Evolutionary conservation across 163 green algal species (phyloP).

Genomic region (Scenedesmus sp.): DNA sequence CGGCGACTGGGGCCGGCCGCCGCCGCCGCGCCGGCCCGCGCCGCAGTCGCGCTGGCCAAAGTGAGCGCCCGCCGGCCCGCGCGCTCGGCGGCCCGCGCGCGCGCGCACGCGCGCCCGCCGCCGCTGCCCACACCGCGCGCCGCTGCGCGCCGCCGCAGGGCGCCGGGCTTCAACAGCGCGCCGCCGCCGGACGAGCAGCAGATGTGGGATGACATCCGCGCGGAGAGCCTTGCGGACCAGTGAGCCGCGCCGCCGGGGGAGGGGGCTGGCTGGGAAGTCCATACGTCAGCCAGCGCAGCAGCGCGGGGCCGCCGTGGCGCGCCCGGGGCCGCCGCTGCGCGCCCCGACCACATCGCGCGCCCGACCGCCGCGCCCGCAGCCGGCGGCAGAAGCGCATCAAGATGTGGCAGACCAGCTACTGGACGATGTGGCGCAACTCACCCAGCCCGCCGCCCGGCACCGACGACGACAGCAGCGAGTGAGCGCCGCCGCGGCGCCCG

Average conservation of each 20-base stretch:
- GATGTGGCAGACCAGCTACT: slow-evolving; percentile 68
- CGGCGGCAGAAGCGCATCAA: slow-evolving; percentile 78
- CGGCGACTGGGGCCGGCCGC: slow-evolving; percentile 30
- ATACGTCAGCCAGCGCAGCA: neutral
- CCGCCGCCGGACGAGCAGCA: neutral
- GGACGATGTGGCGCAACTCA: slow-evolving; percentile 78
- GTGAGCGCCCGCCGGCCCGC: too few species aligned
- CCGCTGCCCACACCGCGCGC: too few species aligned
- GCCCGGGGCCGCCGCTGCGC: too few species aligned
- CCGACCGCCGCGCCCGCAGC: slow-evolving; percentile 57
- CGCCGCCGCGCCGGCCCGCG: neutral
- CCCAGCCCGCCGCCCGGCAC: slow-evolving; percentile 64
- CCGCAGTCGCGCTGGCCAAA: slow-evolving; percentile 16
- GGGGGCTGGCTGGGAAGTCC: neutral
- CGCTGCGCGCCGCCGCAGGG: slow-evolving; percentile 11
- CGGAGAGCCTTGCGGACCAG: slow-evolving; percentile 22
- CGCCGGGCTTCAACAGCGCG: slow-evolving; percentile 33
- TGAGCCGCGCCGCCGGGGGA: neutral
- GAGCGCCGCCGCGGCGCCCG: slow-evolving; percentile 15
- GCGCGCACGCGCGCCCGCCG: too few species aligned
- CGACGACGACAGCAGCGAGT: slow-evolving; percentile 30
- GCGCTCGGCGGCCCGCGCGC: too few species aligned
- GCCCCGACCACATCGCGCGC: too few species aligned
- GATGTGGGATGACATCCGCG: slow-evolving; percentile 19
- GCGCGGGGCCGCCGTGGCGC: too few species aligned